These are phyloP conservation scores for Aquilaria malaccensis DNA, from an alignment of 345 rosid genomes.

Conservation along the genomic window DNA sequence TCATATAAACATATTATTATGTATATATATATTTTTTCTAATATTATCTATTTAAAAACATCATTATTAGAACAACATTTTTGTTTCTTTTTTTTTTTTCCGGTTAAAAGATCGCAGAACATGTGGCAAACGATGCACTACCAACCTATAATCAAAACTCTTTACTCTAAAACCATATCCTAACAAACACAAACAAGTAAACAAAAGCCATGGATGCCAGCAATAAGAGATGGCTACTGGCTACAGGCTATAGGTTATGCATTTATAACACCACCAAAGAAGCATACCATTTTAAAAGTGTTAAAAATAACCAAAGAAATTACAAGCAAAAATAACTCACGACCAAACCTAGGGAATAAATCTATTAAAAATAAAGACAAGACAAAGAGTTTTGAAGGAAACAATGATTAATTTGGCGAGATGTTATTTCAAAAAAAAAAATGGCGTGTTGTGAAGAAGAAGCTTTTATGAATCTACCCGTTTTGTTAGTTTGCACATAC, in stretches of 20 bases:
- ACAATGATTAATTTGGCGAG: constrained; percentile 21
- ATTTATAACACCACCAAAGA: neutral
- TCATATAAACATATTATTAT: no score
- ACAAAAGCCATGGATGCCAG: neutral
- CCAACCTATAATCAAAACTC: constrained; percentile 11
- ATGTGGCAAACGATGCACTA: constrained; percentile 21
- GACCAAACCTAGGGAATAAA: constrained; percentile 9
- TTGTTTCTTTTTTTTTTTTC: neutral
- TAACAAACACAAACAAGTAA: constrained; percentile 19
- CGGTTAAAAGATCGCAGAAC: neutral
- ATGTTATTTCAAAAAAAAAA: constrained; percentile 4
- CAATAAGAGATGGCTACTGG: neutral
- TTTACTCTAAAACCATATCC: constrained; percentile 38
- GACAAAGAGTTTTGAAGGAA: neutral
- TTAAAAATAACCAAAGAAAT: neutral
- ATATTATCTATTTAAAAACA: neutral
- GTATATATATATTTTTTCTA: neutral
- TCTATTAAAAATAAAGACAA: neutral
- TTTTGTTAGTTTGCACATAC: constrained; percentile 23
- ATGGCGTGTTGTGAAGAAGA: neutral
- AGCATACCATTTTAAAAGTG: neutral
- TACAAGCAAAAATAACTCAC: constrained; percentile 11
- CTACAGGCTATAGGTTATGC: no score
- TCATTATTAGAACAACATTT: neutral
- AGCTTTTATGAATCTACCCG: constrained; percentile 2